A percentile compares a stretch with the other conserved stretches of the same genome.
Evolutionary conservation across 1,139 yeast species (phyloP).

Genomic region (Kodamaea arcana): DNA sequence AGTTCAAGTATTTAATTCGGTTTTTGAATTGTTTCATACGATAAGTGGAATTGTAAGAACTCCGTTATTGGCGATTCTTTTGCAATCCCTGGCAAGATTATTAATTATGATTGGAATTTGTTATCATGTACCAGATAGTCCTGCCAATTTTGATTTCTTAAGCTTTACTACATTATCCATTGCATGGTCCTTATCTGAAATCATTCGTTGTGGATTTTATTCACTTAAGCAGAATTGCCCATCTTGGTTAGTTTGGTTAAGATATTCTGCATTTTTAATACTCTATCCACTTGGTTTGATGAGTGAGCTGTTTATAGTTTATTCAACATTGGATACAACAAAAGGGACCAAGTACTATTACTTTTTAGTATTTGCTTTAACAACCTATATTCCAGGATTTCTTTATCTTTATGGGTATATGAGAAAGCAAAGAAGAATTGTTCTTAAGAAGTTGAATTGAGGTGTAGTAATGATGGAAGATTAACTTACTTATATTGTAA

Average conservation of each 20-base stretch:
- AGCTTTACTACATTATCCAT: constrained; percentile 24
- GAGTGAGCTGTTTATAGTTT: constrained; percentile 30
- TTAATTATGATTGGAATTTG: constrained; percentile 27
- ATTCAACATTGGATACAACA: constrained; percentile 17
- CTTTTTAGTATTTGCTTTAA: constrained; percentile 23
- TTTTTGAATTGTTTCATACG: constrained; percentile 25
- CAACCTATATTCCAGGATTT: constrained; percentile 29
- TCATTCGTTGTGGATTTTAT: constrained; percentile 18
- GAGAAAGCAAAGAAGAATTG: constrained; percentile 29
- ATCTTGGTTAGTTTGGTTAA: constrained; percentile 23
- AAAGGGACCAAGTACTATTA: background rate
- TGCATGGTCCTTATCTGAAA: constrained; percentile 37
- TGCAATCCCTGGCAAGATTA: constrained; percentile 33
- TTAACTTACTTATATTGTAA: too few species aligned
- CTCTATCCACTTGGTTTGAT: constrained; percentile 34
- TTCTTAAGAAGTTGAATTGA: background rate
- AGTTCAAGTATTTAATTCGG: constrained; percentile 28
- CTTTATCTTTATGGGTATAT: constrained; percentile 25
- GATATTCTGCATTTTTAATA: constrained; percentile 31
- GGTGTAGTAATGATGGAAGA: background rate
- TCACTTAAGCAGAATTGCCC: constrained; percentile 20
- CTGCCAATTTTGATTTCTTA: constrained; percentile 26
- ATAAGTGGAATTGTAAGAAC: constrained; percentile 27
- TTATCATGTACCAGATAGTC: constrained; percentile 26
- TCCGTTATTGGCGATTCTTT: constrained; percentile 24